These are phyloP conservation scores for Leccinum uliginosum DNA, from an alignment of 768 basidiomycete species.

Conservation along the genomic window DNA sequence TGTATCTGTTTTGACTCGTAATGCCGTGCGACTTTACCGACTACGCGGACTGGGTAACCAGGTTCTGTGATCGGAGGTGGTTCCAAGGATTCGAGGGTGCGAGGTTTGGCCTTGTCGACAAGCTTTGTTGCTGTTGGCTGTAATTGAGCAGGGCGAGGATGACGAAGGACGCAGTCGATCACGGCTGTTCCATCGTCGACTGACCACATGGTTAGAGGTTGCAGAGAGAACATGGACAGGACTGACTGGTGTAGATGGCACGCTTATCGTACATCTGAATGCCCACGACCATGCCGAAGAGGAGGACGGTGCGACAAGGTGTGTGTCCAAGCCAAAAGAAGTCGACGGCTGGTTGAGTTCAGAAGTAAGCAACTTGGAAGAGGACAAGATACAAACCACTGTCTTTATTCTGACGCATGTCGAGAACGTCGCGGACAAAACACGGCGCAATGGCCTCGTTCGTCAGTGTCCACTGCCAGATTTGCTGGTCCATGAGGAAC, in stretches of 20 bases:
- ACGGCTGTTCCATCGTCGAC: slow-evolving; percentile 78
- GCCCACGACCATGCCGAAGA: slow-evolving; percentile 65
- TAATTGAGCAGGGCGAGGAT: slow-evolving; percentile 33
- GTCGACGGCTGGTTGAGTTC: slow-evolving; percentile 41
- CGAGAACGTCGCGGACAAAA: slow-evolving; percentile 48
- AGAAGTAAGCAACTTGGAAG: background rate
- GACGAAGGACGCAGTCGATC: slow-evolving; percentile 58
- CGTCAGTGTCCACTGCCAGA: slow-evolving; percentile 52
- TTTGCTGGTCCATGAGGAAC: slow-evolving; percentile 16
- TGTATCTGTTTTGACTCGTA: slow-evolving; percentile 43
- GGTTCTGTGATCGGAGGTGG: slow-evolving; percentile 38
- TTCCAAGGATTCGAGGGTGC: background rate
- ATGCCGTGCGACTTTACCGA: slow-evolving; percentile 42
- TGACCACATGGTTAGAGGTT: slow-evolving; percentile 23
- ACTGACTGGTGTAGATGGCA: slow-evolving; percentile 53
- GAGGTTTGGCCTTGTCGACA: slow-evolving; percentile 1
- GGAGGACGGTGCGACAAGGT: slow-evolving; percentile 60
- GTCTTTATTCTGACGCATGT: slow-evolving; percentile 37
- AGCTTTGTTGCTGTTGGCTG: slow-evolving; percentile 12
- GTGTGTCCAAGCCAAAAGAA: slow-evolving; percentile 70
- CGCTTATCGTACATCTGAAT: slow-evolving; percentile 56
- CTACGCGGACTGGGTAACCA: slow-evolving; percentile 44
- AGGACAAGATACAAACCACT: slow-evolving; percentile 27
- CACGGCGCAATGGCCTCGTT: slow-evolving; percentile 53
- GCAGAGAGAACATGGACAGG: background rate